Base-by-base conservation (phyloP, 2,329 filamentous ascomycete species). In the Neospermospora avenae region DNA sequence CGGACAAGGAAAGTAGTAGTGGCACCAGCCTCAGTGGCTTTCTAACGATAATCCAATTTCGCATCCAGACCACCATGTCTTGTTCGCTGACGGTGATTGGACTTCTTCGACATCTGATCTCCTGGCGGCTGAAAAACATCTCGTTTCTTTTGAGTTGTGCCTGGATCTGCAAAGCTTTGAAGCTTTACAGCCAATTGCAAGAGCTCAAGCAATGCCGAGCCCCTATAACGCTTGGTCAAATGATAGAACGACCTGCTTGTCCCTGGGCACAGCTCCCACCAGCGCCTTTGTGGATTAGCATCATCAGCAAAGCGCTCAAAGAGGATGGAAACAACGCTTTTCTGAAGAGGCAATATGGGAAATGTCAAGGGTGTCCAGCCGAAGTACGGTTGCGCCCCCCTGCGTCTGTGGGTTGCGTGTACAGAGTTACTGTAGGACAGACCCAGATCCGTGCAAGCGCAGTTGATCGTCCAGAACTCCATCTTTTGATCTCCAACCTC, bases 61-160 rank as follows among this genome's bases (percentile, higher is more conserved):
- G 39, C 44, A 34, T 55, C 16, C 25, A 41, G 52, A 42, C 37
- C 34, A 20, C 54, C 41, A 35, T 45, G 54, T 34, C 44, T 28
- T 35, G 28, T 28, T 39, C 28, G 25, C 20, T n/a, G 5, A 44
- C 28, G 25, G 42, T 49, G 55, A 49, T 57, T 57, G 55, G 55
- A 34, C 14, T 31, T 48, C 22, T 16, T 20, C 16, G 18, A 35
- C 28, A n/a, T 41, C 20, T 25, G 44, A n/a, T 46, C 31, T 34
- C 46, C 55, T 58, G 55, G 55, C 55, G 55, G 55, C 55, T 58
- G 55, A 58, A 58, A 22, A 34, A 16, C 24, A 31, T 7, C 25
- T 31, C 28, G 28, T 51, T 24, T 35, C 28, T n/a, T 31, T 34
- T 35, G n/a, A 51, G 48, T 51, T 51, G 48, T 37, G 48, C 48